Conservation (phyloP, 177 flowering plant genomes). For the Vitis hybrid region DNA sequence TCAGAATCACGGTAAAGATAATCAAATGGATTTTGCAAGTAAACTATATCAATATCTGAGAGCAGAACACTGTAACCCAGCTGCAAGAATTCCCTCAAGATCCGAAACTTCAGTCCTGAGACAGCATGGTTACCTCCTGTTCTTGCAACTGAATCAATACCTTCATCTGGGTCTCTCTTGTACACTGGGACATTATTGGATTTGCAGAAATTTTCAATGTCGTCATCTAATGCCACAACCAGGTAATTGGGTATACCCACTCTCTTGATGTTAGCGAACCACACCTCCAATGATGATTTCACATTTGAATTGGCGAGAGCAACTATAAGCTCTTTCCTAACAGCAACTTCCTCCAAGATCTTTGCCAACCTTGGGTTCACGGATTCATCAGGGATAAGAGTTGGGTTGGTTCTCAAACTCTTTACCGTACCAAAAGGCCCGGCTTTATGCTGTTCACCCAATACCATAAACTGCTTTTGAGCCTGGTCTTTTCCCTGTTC, state of each 20-base stretch:
- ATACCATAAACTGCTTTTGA: conserved; percentile 45
- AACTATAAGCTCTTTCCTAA: conserved; percentile 67
- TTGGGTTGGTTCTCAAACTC: conserved; percentile 67
- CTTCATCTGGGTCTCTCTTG: conserved; percentile 69
- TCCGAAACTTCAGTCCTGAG: conserved; percentile 78
- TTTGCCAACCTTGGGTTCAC: conserved; percentile 79
- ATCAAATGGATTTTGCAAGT: conserved; percentile 85
- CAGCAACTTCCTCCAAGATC: conserved; percentile 58
- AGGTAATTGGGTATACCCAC: conserved; percentile 74
- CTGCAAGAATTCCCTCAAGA: conserved; percentile 86
- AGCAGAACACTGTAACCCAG: conserved; percentile 89
- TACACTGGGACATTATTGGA: conserved; percentile 67
- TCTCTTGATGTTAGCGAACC: conserved; percentile 66
- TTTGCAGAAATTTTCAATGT: conserved; percentile 52
- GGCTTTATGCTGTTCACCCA: conserved; percentile 61
- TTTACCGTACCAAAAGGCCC: conserved; percentile 84
- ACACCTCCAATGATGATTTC: conserved; percentile 61
- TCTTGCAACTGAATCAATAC: conserved; percentile 61
- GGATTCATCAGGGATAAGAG: conserved; percentile 67
- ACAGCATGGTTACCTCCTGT: conserved; percentile 80
- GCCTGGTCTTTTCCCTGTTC: conserved; percentile 60
- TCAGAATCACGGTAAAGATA: conserved; percentile 81
- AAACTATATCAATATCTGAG: conserved; percentile 88
- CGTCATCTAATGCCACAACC: conserved; percentile 81
- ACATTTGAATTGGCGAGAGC: conserved; percentile 78